Conservation (phyloP, 352 stramenopile genomes). For the Thalassiosira delicatula region DNA sequence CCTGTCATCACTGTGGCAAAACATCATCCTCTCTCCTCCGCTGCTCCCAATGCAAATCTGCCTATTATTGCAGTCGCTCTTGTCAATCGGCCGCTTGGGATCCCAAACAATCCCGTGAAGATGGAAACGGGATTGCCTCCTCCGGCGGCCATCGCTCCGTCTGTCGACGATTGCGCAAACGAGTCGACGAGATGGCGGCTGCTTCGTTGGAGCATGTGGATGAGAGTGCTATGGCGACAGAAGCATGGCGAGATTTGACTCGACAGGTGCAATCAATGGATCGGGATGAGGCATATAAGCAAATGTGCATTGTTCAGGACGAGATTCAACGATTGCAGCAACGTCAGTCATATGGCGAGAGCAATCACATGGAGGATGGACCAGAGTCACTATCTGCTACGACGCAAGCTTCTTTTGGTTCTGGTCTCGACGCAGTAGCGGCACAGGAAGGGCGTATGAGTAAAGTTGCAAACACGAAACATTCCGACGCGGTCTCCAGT, state of each 20-base stretch:
- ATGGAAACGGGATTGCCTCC: no score
- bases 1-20: slow-evolving; percentile 44
- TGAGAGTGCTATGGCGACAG: background rate
- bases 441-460: no score
- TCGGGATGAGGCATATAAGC: slow-evolving; percentile 41
- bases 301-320: slow-evolving; percentile 56
- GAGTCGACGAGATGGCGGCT: background rate
- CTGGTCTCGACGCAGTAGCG: no score
- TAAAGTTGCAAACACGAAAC: no score
- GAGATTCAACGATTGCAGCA: slow-evolving; percentile 45
- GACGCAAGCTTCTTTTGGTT: no score
- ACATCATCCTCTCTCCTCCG: slow-evolving; percentile 42
- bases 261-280: slow-evolving; percentile 39
- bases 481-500: no score
- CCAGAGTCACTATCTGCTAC: background rate
- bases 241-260: slow-evolving; percentile 31
- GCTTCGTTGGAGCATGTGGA: background rate
- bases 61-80: slow-evolving; percentile 49
- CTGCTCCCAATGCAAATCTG: slow-evolving; percentile 47
- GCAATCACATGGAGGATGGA: background rate
- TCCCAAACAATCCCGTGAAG: no score
- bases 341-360: background rate
- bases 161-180: slow-evolving; percentile 22
- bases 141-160: slow-evolving; percentile 32
- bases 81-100: no score